Conservation (phyloP, 768 basidiomycete species). For the Galerina marginata region DNA sequence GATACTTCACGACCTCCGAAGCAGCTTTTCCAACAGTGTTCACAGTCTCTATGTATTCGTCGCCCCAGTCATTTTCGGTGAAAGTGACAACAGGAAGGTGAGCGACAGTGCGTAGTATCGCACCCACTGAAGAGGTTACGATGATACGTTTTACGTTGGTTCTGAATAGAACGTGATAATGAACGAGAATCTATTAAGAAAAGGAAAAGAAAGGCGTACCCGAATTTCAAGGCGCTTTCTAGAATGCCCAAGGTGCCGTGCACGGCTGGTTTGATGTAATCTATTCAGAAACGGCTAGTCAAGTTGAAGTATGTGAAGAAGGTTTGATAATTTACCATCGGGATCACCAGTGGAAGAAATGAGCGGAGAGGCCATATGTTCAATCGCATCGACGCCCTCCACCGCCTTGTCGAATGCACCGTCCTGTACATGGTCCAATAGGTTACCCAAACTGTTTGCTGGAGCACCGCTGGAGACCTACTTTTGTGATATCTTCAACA, state of each 20-base stretch:
- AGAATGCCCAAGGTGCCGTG: conserved; percentile 71
- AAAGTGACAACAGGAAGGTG: conserved; percentile 43
- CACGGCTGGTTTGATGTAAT: conserved; percentile 75
- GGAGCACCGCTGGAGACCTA: conserved; percentile 12
- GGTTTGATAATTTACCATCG: background rate
- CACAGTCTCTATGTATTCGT: conserved; percentile 48
- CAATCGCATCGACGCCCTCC: conserved; percentile 73
- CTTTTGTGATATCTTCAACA: conserved; percentile 68
- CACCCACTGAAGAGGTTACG: conserved; percentile 65
- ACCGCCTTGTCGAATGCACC: conserved; percentile 82
- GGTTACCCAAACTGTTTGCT: background rate
- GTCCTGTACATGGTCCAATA: conserved; percentile 38
- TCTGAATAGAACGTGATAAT: conserved; percentile 24
- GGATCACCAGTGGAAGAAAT: conserved; percentile 29
- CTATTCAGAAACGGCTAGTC: conserved; percentile 31
- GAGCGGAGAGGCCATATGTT: conserved; percentile 72
- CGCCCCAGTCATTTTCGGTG: conserved; percentile 68
- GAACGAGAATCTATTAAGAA: background rate
- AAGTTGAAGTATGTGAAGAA: background rate
- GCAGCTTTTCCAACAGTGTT: conserved; percentile 51
- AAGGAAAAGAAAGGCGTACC: conserved; percentile 37
- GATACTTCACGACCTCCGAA: conserved; percentile 48
- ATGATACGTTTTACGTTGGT: conserved; percentile 68
- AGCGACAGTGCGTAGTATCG: conserved; percentile 38
- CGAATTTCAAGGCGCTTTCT: conserved; percentile 58